Evolutionary conservation across 169 alveolate species (phyloP), one percentile per base, ranked within the genome.

Genomic region (Theileria sp.): DNA sequence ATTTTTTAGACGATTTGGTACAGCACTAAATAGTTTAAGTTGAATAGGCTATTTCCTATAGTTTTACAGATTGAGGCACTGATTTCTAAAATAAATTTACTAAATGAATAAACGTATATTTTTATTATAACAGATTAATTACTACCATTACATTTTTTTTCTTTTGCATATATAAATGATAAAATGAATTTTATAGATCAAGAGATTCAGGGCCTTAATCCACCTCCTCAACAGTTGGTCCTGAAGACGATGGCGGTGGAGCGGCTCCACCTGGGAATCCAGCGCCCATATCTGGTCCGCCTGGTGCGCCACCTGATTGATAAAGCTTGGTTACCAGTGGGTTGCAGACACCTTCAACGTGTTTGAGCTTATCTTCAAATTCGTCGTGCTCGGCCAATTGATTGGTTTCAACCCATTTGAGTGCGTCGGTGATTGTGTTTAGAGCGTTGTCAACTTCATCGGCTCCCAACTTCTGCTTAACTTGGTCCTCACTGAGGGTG

Each of bases 331-430:
- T 87, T 95, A 96, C 95, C 80, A 97, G 94, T 61, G 99, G 99
- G 70, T 96, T 93, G 94, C 96, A 94, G 54, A 94, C 94, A n/a
- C 94, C 91, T 91, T 97, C 99, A 65, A 97, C 93, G 81, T 96
- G 99, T 95, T 97, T 97, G 89, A 94, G 97, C 88, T 97, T 97
- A 30, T 93, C 93, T 75, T 96, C 97, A 84, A 92, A 96, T 86
- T 94, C 98, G 65, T 94, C 98, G 85, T 94, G 92, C 81, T 96
- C 97, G 69, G 98, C 99, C 67, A 94, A 86, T 78, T 94, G 98
- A 92, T 97, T 96, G 80, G 92, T 93, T 86, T 96, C 98, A 61
- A 95, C 87, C 99, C 99, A 97, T 86, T 94, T 95, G 67, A 94
- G 92, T 10, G 97, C 94, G 56, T 95, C 96, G 76, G 95, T 93